Evolutionary conservation across 2,329 filamentous ascomycete species (phyloP).

Genomic region (Setomelanomma holmii): DNA sequence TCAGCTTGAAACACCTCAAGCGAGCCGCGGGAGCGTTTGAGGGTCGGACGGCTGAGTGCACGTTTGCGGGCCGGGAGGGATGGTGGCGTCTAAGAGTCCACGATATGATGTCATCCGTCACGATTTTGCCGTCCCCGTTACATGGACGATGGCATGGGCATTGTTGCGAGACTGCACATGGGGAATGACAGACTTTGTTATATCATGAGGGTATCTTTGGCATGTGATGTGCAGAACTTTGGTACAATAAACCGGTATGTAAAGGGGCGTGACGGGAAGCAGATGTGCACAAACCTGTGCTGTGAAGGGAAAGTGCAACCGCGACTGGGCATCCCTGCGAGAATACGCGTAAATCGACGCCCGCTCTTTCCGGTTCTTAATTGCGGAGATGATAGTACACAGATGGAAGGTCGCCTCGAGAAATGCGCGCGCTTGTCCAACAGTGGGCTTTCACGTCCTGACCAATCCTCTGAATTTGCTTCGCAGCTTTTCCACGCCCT

Average conservation of each 20-base stretch:
- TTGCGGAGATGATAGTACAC: neutral
- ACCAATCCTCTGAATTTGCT: constrained; percentile 21
- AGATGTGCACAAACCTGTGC: neutral
- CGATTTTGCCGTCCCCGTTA: constrained; percentile 10
- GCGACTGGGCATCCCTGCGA: neutral
- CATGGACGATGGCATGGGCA: neutral
- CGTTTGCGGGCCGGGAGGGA: constrained; percentile 6
- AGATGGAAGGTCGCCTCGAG: neutral
- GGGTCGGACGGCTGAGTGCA: constrained; percentile 3
- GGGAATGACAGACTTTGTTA: neutral
- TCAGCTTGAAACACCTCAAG: constrained; percentile 1
- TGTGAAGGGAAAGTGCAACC: neutral
- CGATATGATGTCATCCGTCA: constrained; percentile 25
- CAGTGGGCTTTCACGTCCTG: constrained; percentile 11
- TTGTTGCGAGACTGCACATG: neutral
- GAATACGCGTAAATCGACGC: neutral
- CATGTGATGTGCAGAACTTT: neutral
- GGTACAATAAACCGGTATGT: neutral
- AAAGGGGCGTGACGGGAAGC: neutral
- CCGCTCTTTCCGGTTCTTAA: neutral
- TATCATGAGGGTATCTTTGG: constrained; percentile 1
- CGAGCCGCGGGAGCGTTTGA: constrained; percentile 3
- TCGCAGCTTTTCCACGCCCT: constrained; percentile 20
- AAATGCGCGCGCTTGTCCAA: neutral
- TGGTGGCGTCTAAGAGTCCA: constrained; percentile 7